A percentile compares a stretch with the other conserved stretches of the same genome.
Conservation (phyloP, 805 yeast species). For the Candida boleticola region DNA sequence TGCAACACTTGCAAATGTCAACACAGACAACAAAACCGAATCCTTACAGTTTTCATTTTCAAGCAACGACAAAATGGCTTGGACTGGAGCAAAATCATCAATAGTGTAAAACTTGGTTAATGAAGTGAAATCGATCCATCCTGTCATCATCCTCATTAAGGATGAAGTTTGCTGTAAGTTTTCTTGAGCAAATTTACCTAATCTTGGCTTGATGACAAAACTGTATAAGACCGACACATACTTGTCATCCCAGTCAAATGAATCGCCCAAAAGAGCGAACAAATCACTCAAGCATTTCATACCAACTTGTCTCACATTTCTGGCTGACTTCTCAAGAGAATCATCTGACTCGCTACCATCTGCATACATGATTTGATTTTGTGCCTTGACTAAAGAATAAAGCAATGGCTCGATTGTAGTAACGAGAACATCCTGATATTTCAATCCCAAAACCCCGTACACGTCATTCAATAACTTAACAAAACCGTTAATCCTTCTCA, state of each 20-base stretch:
- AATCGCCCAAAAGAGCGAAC: slow-evolving; percentile 50
- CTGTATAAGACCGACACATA: slow-evolving; percentile 50
- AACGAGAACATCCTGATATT: slow-evolving; percentile 47
- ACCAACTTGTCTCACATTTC: slow-evolving; percentile 64
- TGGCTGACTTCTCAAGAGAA: slow-evolving; percentile 43
- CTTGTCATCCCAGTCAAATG: slow-evolving; percentile 52
- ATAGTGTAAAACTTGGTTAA: slow-evolving; percentile 51
- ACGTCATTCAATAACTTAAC: slow-evolving; percentile 58
- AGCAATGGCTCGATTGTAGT: slow-evolving; percentile 56
- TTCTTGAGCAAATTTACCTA: slow-evolving; percentile 65
- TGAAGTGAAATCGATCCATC: slow-evolving; percentile 46
- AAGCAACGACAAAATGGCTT: slow-evolving; percentile 55
- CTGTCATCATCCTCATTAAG: slow-evolving; percentile 59
- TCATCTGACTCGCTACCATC: slow-evolving; percentile 1
- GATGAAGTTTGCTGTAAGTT: slow-evolving; percentile 85
- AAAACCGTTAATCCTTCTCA: slow-evolving; percentile 63
- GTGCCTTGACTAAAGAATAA: slow-evolving; percentile 54
- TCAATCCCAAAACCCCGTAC: slow-evolving; percentile 57
- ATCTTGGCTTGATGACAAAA: slow-evolving; percentile 59
- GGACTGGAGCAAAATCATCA: slow-evolving; percentile 54
- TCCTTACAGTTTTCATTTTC: slow-evolving; percentile 61
- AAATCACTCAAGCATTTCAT: slow-evolving; percentile 60
- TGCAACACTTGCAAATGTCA: slow-evolving; percentile 53
- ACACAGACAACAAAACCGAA: slow-evolving; percentile 53
- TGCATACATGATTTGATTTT: slow-evolving; percentile 28